Evolutionary conservation across 352 stramenopile species (phyloP).

Genomic region (Peronospora destructor): DNA sequence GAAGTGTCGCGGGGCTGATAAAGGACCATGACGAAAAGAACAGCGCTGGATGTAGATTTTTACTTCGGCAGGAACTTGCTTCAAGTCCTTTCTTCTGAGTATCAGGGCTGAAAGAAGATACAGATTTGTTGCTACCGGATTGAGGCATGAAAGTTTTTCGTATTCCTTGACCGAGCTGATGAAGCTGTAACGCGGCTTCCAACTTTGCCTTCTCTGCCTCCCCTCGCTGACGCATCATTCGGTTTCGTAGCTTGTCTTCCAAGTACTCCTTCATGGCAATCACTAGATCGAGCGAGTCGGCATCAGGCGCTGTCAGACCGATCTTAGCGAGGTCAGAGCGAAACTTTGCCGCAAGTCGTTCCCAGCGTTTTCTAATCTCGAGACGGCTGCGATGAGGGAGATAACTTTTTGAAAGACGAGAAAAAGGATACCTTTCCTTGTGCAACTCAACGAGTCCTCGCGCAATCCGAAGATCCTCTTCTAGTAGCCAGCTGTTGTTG

Average conservation of each 20-base stretch:
- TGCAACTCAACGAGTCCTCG: slow-evolving; percentile 63
- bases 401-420: slow-evolving; percentile 44
- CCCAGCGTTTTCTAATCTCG: slow-evolving; percentile 66
- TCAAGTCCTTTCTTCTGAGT: slow-evolving; percentile 15
- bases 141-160: not conserved
- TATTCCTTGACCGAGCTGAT: slow-evolving; percentile 17
- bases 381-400: slow-evolving; percentile 61
- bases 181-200: slow-evolving; percentile 23
- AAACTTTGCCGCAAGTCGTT: slow-evolving; percentile 35
- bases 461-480: slow-evolving; percentile 74
- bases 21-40: slow-evolving; percentile 85
- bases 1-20: slow-evolving; percentile 49
- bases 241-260: slow-evolving; percentile 41
- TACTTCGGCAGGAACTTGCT: slow-evolving; percentile 30
- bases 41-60: slow-evolving; percentile 71
- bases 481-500: slow-evolving; percentile 52
- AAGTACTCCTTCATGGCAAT: slow-evolving; percentile 48
- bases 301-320: slow-evolving; percentile 22
- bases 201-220: slow-evolving; percentile 25
- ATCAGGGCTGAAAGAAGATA: slow-evolving; percentile 1
- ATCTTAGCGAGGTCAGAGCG: slow-evolving; percentile 23
- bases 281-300: slow-evolving; percentile 41
- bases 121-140: not conserved
- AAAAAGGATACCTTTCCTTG: slow-evolving; percentile 57
- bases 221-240: slow-evolving; percentile 18